Base-by-base conservation (phyloP, 805 yeast genomes). In the Yarrowia porcina region DNA sequence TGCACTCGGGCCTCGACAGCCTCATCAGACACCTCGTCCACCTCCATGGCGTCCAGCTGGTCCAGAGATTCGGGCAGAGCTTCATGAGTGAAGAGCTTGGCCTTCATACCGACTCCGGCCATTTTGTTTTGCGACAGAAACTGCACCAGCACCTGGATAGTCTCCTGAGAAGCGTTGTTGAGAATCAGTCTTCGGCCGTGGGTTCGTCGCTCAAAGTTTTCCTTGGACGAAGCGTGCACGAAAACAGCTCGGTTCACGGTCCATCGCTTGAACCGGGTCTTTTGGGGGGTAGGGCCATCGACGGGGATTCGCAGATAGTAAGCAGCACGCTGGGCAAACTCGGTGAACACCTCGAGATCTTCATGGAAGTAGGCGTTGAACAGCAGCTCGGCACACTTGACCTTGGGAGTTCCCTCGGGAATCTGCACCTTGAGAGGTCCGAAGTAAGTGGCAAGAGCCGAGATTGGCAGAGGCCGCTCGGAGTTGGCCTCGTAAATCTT, bases 201-300 rank as follows among this genome's bases (percentile, higher is more conserved):
- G 1, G 98, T 94, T 54, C 83, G 81, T 77, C 98, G 86, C 77
- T 89, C 89, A 76, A 89, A 94, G 79, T 93, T 94, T 77, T 93
- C 96, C 77, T 94, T 94, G 10, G 94, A 82, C 74, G 91, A 92
- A 60, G 97, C 96, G 71, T 90, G 94, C 20, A 89, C 97, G 73
- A 94, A 94, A 1, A 97, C 97, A 3, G 97, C 86, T 73, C 87
- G 83, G 70, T 88, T 91, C 45, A 94, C 97, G 0, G 99, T 94
- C 90, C 97, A 93, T 68, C 91, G 83, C 74, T 93, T 89, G 69
- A 86, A 83, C 72, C 84, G 87, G 3, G 88, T 85, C 66, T 84
- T 87, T 66, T 83, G 74, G 54, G 86, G 89, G 33, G 78, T 80
- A 18, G 93, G 87, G 1, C 91, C 92, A 13, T 85, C 82, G 33